These are phyloP conservation scores for Moesziomyces globuligerus DNA, from an alignment of 1,284 basidiomycete species.

Conservation along the genomic window DNA sequence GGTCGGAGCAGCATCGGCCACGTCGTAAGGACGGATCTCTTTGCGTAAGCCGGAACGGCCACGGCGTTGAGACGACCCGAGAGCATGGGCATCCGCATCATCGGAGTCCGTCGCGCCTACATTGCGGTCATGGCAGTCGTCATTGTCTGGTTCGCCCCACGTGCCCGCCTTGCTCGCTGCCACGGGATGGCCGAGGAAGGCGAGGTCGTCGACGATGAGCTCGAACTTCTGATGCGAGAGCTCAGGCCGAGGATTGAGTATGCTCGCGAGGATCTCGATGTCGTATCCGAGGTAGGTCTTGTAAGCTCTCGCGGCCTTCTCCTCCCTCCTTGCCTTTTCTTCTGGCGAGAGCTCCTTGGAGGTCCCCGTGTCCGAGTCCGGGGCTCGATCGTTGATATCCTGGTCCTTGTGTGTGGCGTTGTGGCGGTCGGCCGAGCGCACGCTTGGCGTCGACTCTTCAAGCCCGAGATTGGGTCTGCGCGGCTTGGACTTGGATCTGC, in stretches of 20 bases:
- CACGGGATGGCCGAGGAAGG: conserved; percentile 94
- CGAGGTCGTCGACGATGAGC: conserved; percentile 88
- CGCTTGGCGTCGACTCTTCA: conserved; percentile 29
- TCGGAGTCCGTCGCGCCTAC: not conserved
- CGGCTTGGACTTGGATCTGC: conserved; percentile 28
- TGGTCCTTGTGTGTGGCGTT: conserved; percentile 17
- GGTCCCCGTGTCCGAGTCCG: conserved; percentile 38
- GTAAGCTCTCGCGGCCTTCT: conserved; percentile 43
- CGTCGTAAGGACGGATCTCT: conserved; percentile 34
- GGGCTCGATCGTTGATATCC: conserved; percentile 22
- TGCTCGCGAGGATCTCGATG: conserved; percentile 80
- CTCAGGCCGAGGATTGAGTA: conserved; percentile 79
- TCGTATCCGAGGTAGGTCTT: conserved; percentile 81
- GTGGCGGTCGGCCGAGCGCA: conserved; percentile 26
- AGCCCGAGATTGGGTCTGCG: conserved; percentile 16
- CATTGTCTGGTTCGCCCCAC: conserved; percentile 24
- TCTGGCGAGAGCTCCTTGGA: conserved; percentile 42
- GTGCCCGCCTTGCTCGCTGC: conserved; percentile 72
- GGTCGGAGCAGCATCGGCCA: conserved; percentile 5
- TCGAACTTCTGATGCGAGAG: conserved; percentile 96
- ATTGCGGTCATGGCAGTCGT: conserved; percentile 2
- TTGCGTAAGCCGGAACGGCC: conserved; percentile 39
- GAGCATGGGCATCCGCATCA: conserved; percentile 2
- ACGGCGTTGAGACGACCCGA: conserved; percentile 12
- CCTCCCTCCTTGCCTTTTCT: conserved; percentile 38